Percentiles rank a stretch among this genome's conserved stretches.
phyloP scores from a whole-genome alignment of 208 protist species.

The Leishmania amazonensis region DNA sequence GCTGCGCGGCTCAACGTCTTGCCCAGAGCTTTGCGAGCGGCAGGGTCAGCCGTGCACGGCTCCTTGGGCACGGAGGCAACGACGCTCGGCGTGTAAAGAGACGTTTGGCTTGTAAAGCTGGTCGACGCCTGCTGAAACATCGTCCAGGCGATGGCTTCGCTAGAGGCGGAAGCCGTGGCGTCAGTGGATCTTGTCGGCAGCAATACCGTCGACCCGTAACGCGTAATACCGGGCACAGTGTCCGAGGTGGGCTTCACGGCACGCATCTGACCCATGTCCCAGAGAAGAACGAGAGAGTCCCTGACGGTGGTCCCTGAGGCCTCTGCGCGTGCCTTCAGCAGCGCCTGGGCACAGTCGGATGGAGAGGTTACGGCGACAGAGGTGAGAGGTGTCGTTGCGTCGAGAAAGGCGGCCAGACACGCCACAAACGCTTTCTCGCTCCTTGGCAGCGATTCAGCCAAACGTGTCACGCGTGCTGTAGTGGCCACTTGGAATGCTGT shows the following conservation, averaged over 20 bases:
- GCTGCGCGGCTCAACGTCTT: neutral
- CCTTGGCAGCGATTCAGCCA: neutral
- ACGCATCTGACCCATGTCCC: conserved; percentile 10
- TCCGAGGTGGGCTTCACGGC: neutral
- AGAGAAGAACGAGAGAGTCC: conserved; percentile 4
- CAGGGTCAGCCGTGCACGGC: neutral
- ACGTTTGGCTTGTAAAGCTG: neutral
- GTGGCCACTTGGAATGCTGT: conserved; percentile 11
- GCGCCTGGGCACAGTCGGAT: conserved; percentile 19
- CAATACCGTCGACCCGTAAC: conserved; percentile 17
- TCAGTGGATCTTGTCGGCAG: neutral
- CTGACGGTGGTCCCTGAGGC: neutral
- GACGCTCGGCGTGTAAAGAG: conserved; percentile 12
- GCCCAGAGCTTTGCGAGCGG: neutral
- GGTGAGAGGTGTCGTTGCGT: conserved; percentile 17
- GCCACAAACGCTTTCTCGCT: conserved; percentile 9
- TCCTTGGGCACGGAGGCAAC: neutral
- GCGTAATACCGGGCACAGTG: conserved; percentile 17
- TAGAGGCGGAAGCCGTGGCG: neutral
- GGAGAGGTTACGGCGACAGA: conserved; percentile 12
- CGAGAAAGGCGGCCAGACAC: conserved; percentile 20
- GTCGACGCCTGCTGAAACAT: neutral
- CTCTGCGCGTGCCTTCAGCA: conserved; percentile 5
- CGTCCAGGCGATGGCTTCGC: conserved; percentile 4
- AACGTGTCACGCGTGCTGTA: neutral